Evolutionary conservation across 2,329 filamentous ascomycete species (phyloP).

Genomic region (Dactylella cylindrospora): DNA sequence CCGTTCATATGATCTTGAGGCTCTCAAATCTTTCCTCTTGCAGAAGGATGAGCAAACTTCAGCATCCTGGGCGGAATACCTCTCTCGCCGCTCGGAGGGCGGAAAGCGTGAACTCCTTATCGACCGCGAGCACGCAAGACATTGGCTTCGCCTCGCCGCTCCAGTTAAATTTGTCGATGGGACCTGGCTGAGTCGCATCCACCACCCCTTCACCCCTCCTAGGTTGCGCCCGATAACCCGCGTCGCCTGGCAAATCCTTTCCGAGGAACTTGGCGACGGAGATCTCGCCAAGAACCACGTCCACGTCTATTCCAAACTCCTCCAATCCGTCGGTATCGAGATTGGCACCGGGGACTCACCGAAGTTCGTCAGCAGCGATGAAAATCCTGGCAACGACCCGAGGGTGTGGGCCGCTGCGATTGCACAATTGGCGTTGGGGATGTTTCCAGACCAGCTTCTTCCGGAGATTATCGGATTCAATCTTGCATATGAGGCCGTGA

Average conservation of each 20-base stretch:
- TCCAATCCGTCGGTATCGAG: constrained; percentile 49
- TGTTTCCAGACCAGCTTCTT: constrained; percentile 57
- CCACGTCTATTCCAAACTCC: constrained; percentile 50
- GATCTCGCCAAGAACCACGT: constrained; percentile 57
- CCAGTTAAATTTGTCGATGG: constrained; percentile 58
- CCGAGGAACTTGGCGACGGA: constrained; percentile 59
- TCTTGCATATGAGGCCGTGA: constrained; percentile 56
- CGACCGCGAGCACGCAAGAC: constrained; percentile 51
- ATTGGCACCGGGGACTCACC: constrained; percentile 49
- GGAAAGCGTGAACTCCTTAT: constrained; percentile 52
- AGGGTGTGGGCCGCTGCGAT: constrained; percentile 55
- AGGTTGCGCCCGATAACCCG: constrained; percentile 53
- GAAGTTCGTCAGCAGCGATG: constrained; percentile 49
- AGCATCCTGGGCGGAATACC: constrained; percentile 51
- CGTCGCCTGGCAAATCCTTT: constrained; percentile 57
- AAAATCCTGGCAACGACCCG: constrained; percentile 50
- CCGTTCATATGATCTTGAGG: constrained; percentile 49
- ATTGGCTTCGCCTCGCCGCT: constrained; percentile 54
- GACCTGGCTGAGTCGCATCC: constrained; percentile 56
- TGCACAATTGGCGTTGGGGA: constrained; percentile 56
- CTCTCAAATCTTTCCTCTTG: constrained; percentile 50
- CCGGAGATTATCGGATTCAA: constrained; percentile 60
- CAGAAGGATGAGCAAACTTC: constrained; percentile 50
- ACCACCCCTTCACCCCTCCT: constrained; percentile 55
- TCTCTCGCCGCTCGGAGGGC: constrained; percentile 51